Base-by-base conservation (phyloP, 2,329 filamentous ascomycete species). In the Pezicula rhizophila region DNA sequence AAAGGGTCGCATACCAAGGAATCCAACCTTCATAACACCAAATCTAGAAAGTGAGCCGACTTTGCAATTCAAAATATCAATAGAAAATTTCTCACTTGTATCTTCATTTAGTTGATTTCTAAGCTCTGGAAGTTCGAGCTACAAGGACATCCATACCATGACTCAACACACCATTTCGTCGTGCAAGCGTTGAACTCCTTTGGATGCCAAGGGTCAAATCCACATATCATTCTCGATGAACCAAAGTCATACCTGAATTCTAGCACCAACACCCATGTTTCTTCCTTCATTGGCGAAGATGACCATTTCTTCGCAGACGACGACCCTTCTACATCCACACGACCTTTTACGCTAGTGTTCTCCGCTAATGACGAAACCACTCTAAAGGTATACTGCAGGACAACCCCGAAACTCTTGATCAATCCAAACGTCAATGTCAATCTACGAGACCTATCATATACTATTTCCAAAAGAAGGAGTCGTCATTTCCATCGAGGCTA, bases 161-260 rank as follows among this genome's bases (percentile, higher is more conserved):
- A 62, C 64, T 64, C 5, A 20, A 12, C 1, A 4, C 10, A 10
- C 3, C 28, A n/a, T 17, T 40, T 5, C 34, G 44, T 17, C 45
- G 52, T 12, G 54, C 52, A 3, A 52, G 49, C 5, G 50, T 70
- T 11, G n/a, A 69, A 67, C 44, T 65, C 57, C 6, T 70, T 70
- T 46, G 68, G 68, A 5, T 48, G 49, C 28, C 71, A 72, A 5
- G 72, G 72, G 11, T 68, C 71, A 14, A 75, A 75, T 52, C 68
- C 68, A 1, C 72, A 74, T 53, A 63, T 64, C 2, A 64, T 74
- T 4, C 57, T 60, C 42, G 61, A 66, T 17, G 63, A 61, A 56
- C 62, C 60, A 6, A 50, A 17, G 40, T 52, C n/a, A 50, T 46
- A 42, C 8, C 41, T 41, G 7, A 33, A 15, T 7, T 34, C n/a